These are phyloP conservation scores for Sporisorium scitamineum DNA, from an alignment of 1,284 basidiomycete genomes.

Conservation along the genomic window DNA sequence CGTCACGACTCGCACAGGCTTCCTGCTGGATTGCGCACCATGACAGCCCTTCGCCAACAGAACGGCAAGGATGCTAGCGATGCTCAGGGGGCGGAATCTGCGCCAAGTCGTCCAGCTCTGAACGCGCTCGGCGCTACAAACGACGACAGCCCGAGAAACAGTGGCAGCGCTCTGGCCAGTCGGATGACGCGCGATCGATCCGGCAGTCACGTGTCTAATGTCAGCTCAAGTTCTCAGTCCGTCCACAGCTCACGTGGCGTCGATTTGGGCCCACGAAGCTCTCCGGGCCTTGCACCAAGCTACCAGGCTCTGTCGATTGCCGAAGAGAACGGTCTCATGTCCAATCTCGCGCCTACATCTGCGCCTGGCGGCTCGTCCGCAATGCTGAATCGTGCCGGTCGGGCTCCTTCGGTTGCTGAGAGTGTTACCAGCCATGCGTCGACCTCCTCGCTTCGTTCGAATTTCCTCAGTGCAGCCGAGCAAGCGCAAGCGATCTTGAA, in stretches of 20 bases:
- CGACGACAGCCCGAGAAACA: constrained; percentile 3
- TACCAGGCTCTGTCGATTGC: constrained; percentile 45
- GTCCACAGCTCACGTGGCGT: constrained; percentile 29
- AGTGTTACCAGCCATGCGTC: constrained; percentile 38
- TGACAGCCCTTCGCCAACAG: constrained; percentile 37
- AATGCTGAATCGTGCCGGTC: constrained; percentile 15
- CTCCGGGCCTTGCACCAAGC: constrained; percentile 32
- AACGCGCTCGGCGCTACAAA: neutral
- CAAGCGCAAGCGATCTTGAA: constrained; percentile 56
- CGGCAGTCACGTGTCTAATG: constrained; percentile 43
- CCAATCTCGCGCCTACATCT: neutral
- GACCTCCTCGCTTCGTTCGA: constrained; percentile 45
- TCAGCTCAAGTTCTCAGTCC: constrained; percentile 42
- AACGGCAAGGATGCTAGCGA: constrained; percentile 12
- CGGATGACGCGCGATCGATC: constrained; percentile 39
- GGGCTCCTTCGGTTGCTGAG: constrained; percentile 27
- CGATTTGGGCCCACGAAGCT: constrained; percentile 20
- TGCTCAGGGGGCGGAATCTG: constrained; percentile 6
- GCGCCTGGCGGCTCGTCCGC: constrained; percentile 5
- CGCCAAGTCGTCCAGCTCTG: neutral
- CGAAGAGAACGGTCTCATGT: constrained; percentile 34
- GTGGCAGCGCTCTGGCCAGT: neutral
- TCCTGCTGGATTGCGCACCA: constrained; percentile 30
- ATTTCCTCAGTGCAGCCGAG: constrained; percentile 48
- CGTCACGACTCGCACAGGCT: constrained; percentile 33